Evolutionary conservation across 306 rosid species (phyloP), one percentile per base, ranked within the genome.

Genomic region (Trifolium subterraneum): DNA sequence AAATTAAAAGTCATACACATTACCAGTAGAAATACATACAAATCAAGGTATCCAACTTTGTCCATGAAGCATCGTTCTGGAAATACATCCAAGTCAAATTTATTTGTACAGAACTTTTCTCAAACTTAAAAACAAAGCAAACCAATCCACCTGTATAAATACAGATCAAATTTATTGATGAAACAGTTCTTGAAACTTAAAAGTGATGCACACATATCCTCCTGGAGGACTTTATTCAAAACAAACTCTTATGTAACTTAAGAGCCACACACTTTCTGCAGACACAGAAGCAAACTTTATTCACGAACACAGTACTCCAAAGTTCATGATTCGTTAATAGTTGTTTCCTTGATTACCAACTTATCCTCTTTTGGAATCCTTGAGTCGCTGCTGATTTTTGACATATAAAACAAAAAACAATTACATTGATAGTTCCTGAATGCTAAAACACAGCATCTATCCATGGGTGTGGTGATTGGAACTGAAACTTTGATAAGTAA

Each of bases 51-150:
- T 42, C n/a, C 9, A 56, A 23, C 7, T 10, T 56, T 56, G 6
- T 56, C 9, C 64, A 59, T 59, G 19, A 59, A 59, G 5, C 10
- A 13, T 5, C 2, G 38, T 27, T 59, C 10, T 59, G 38, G 19
- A 59, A 25, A 27, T 59, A 59, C 19, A 27, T 59, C 64, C 39
- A 59, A 0, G 10, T 59, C 64, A 59, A 59, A 36, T 59, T 59
- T 59, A 59, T 59, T 42, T 42, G 1, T 59, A 10, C 4, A 25
- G 6, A 15, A 27, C 11, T 3, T 12, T 59, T 59, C 64, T 59
- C 64, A 13, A 27, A 59, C 33, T 25, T 59, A 11, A 25, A 59
- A 59, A 59, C 39, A 59, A 12, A 8, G 10, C 64, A 59, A 59
- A 59, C 38, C 38, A 11, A 36, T n/a, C 10, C 39, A 36, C 38